Conservation (phyloP, 805 yeast species). For the Candida quercuum region DNA sequence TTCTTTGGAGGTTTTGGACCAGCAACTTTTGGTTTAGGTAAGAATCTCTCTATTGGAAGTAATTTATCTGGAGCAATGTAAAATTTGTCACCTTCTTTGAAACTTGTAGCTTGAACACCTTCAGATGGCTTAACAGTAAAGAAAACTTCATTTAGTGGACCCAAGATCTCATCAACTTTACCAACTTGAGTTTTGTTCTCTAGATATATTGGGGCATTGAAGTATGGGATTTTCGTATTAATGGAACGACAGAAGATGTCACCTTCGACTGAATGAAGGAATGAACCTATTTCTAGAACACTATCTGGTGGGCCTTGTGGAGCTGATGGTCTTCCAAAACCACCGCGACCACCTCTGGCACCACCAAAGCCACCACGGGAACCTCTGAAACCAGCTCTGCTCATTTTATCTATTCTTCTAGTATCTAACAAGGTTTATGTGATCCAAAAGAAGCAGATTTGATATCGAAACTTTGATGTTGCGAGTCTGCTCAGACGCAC, state of each 20-base stretch:
- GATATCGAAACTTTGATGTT: too few relatives aligned
- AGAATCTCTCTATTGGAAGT: slow-evolving; percentile 91
- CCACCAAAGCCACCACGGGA: slow-evolving; percentile 67
- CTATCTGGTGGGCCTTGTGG: slow-evolving; percentile 96
- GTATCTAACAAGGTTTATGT: not conserved
- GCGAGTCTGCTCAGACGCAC: too few relatives aligned
- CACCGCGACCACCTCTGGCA: slow-evolving; percentile 42
- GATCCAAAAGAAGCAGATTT: too few relatives aligned
- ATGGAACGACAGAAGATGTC: slow-evolving; percentile 95
- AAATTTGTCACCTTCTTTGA: slow-evolving; percentile 94
- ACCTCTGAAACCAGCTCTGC: slow-evolving; percentile 53
- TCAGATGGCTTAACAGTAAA: slow-evolving; percentile 95
- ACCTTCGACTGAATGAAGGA: slow-evolving; percentile 90
- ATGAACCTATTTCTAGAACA: slow-evolving; percentile 92
- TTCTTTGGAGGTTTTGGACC: slow-evolving; percentile 79
- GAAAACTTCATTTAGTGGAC: slow-evolving; percentile 96
- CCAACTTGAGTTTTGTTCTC: slow-evolving; percentile 96
- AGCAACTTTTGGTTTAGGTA: slow-evolving; percentile 89
- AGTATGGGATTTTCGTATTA: slow-evolving; percentile 92
- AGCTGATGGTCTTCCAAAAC: slow-evolving; percentile 59
- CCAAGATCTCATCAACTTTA: slow-evolving; percentile 96
- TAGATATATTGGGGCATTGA: slow-evolving; percentile 96
- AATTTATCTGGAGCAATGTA: slow-evolving; percentile 93
- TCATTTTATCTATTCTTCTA: slow-evolving; percentile 23
- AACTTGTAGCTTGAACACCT: slow-evolving; percentile 91